Evolutionary conservation across 305 asterid species (phyloP).

Genomic region (Solanum hybrid): DNA sequence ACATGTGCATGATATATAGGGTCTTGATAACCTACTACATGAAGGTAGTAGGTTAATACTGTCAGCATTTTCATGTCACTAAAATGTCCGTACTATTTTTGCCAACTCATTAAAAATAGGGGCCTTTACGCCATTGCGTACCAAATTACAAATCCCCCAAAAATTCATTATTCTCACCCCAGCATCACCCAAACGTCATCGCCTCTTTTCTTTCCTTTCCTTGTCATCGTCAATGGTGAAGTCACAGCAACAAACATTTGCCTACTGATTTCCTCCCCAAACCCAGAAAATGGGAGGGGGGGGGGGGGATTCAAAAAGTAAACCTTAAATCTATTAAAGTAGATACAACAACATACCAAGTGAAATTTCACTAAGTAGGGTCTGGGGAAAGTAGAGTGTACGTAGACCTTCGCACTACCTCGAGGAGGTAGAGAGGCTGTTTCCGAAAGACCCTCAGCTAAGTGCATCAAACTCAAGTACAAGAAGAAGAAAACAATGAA

Average conservation of each 20-base stretch:
- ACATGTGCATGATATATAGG: neutral
- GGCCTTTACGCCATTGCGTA: neutral
- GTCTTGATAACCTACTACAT: neutral
- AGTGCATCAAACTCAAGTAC: neutral
- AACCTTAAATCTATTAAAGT: neutral
- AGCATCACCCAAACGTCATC: neutral
- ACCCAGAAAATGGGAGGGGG: neutral
- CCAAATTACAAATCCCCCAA: neutral
- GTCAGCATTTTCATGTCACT: neutral
- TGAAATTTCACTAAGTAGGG: neutral
- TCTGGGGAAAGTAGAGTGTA: neutral
- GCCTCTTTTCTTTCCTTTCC: neutral
- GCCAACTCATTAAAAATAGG: neutral
- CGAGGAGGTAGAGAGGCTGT: neutral
- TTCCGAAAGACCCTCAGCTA: neutral
- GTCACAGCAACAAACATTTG: neutral
- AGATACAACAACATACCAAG: neutral
- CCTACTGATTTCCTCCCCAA: neutral
- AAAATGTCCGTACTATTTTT: neutral
- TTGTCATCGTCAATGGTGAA: neutral
- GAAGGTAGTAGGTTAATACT: neutral
- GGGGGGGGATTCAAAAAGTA: neutral
- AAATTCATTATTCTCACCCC: neutral
- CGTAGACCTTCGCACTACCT: neutral
- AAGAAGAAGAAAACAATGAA: neutral